These are phyloP conservation scores for Didymella keratinophila DNA, from an alignment of 2,329 filamentous ascomycete genomes.

Conservation along the genomic window DNA sequence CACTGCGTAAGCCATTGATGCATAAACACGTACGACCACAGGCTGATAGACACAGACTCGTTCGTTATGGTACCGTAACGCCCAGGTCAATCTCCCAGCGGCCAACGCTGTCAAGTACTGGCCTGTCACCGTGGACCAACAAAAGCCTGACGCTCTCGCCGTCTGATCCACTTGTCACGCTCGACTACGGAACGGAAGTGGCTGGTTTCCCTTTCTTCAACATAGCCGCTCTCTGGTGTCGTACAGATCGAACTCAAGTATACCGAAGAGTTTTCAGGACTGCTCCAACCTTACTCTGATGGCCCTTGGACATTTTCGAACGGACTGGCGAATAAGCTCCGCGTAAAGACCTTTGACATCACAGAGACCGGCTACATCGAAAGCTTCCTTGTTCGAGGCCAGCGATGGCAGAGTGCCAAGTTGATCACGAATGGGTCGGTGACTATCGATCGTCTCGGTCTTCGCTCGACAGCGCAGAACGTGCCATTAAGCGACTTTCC, in stretches of 20 bases:
- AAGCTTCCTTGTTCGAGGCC: conserved; percentile 51
- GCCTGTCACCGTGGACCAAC: conserved; percentile 2
- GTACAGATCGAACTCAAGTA: conserved; percentile 23
- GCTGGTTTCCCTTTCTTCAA: conserved; percentile 24
- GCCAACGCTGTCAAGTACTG: background rate
- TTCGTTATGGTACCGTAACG: conserved; percentile 1
- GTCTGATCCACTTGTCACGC: conserved; percentile 7
- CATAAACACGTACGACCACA: background rate
- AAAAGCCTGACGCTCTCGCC: conserved; percentile 13
- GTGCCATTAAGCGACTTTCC: conserved; percentile 34
- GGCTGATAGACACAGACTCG: background rate
- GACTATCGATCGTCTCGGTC: conserved; percentile 43
- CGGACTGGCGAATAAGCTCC: conserved; percentile 38
- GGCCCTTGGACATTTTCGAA: conserved; percentile 31
- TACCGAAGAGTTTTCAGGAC: conserved; percentile 9
- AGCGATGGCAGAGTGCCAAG: conserved; percentile 51
- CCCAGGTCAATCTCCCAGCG: conserved; percentile 1
- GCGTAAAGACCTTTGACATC: conserved; percentile 53
- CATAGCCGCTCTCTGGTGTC: background rate
- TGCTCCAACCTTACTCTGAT: conserved; percentile 14
- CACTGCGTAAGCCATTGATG: background rate
- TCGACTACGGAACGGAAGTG: conserved; percentile 24
- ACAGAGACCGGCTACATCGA: conserved; percentile 34
- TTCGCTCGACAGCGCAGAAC: conserved; percentile 41
- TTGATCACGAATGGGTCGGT: conserved; percentile 48